phyloP scores from a whole-genome alignment of 331 rosid genomes.

The Quercus phellos region DNA sequence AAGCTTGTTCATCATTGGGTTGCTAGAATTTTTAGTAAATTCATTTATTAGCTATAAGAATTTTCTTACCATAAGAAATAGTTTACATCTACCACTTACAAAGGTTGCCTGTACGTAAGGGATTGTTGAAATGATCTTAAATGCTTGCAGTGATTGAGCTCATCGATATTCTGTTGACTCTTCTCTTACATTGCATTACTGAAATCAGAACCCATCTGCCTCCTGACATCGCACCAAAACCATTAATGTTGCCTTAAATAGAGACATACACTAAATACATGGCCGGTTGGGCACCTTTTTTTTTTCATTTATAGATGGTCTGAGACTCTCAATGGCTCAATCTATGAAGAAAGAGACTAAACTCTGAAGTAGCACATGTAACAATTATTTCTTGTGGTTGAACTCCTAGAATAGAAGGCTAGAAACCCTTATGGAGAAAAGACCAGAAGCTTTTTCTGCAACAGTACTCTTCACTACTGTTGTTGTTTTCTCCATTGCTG shows the following conservation, averaged over 20 bases:
- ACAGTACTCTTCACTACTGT: conserved; percentile 17
- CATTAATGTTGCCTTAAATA: conserved; percentile 60
- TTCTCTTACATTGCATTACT: not conserved
- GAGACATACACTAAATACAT: not conserved
- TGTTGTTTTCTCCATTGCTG: conserved; percentile 17
- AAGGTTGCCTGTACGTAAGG: not conserved
- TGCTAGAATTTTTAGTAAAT: no score
- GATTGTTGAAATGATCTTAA: conserved; percentile 1
- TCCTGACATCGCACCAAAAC: conserved; percentile 53
- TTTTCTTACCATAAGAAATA: no score
- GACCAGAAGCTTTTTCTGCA: conserved; percentile 14
- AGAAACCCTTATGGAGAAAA: conserved; percentile 39
- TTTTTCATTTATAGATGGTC: conserved; percentile 10
- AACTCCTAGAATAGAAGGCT: not conserved
- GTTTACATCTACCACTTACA: not conserved
- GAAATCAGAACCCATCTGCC: conserved; percentile 28
- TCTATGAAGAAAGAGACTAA: conserved; percentile 8
- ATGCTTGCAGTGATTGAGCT: conserved; percentile 11
- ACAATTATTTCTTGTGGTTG: not conserved
- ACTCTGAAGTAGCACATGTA: not conserved
- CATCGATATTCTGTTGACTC: not conserved
- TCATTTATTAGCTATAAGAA: no score
- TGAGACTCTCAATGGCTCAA: not conserved
- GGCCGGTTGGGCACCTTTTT: not conserved
- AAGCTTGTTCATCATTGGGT: no score